Base-by-base conservation (phyloP, 176 grass and related monocot genomes). In the Cocos nucifera region DNA sequence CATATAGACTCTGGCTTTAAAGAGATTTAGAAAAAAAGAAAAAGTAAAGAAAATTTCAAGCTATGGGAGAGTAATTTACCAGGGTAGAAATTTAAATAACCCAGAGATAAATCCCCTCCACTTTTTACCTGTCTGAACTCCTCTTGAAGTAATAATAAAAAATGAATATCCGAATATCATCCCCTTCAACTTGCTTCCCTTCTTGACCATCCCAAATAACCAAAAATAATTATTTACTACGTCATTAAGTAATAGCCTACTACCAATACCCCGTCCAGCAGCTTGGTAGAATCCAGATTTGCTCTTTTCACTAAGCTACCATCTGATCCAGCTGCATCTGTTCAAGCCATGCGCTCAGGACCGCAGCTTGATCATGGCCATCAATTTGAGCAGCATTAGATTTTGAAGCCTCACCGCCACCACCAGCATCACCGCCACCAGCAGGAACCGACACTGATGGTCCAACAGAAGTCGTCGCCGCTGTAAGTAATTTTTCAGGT, bases 241-340 rank as follows among this genome's bases (percentile, higher is more conserved):
- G 4, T 55, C 62, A 78, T 67, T 72, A 78, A 44, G 21, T 21
- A 21, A 21, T 21, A 21, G 21, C 1, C 76, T 82, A 75, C 74
- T 61, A 75, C 66, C 63, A 71, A 19, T 53, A 78, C 56, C 58
- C 27, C 64, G 53, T 23, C 32, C 52, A 19, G 44, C 32, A 21
- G 16, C 51, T 66, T 66, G 22, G 63, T 57, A 48, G 56, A 21
- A 21, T 21, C 21, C 21, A 30, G 5, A 39, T 17, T 23, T 18
- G 17, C 51, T 17, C n/a, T 21, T 39, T 30, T 61, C 63, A 66
- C 86, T 85, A 85, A 76, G 57, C 82, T 78, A 82, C 75, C 66
- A 78, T 72, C 54, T 82, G 58, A 75, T 89, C 82, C 69, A 90
- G 75, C 75, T 82, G 69, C 82, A 86, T 85, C 78, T 85, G 82